Evolutionary conservation across 208 protist genomes (phyloP), one percentile per base, ranked within the genome.

Genomic region (Phytomonas serpens): DNA sequence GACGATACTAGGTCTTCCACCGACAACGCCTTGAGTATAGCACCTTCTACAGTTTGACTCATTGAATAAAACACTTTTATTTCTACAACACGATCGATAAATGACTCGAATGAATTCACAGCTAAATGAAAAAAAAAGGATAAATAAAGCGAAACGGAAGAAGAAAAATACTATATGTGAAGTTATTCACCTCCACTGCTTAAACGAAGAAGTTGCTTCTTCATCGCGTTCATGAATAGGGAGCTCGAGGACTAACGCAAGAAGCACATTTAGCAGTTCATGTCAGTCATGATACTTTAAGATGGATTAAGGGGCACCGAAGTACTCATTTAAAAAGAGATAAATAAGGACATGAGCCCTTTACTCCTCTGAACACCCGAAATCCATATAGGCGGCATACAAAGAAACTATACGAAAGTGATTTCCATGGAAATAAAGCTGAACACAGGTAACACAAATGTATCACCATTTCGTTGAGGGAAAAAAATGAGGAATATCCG

Each of bases 11-110:
- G 29, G 14, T 87, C 84, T 6, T 42, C 32, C 23, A 42, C 61
- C 19, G 76, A 63, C 13, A 96, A 78, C 2, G 79, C 73, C 68
- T 82, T 75, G 37, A 89, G 69, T 57, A 92, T 84, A 67, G 74
- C 61, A 3, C 42, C 23, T 77, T 86, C 85, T 63, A 89, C 37
- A 30, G 71, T 27, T 36, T 77, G 69, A 65, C 75, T 80, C 73
- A 81, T 84, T 69, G 32, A 11, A 61, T 27, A 69, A 61, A 69
- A 61, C 3, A 14, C 1, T 69, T 69, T 69, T 37, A 38, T 69
- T 32, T 33, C 0, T 38, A 34, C 32, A 16, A 67, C 5, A 66
- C 29, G 36, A 63, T 10, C 33, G 33, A 33, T 61, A 61, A 68
- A n/a, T 33, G 16, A 19, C 16, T 16, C 42, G 23, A 51, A 77